Conservation (phyloP, 805 yeast genomes). For the Priceomyces melissophilus region DNA sequence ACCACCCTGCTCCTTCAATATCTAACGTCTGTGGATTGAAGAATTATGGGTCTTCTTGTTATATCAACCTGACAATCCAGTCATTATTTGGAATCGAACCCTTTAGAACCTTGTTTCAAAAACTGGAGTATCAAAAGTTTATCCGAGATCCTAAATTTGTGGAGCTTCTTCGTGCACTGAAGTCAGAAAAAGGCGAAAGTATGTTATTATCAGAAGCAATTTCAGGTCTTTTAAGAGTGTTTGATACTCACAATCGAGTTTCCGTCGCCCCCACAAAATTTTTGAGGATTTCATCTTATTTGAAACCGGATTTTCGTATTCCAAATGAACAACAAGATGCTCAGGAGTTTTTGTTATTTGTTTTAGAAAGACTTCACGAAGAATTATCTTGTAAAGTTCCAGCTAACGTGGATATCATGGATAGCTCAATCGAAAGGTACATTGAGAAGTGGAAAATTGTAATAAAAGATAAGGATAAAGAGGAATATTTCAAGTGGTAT, state of each 20-base stretch:
- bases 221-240: constrained; percentile 52
- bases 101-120: constrained; percentile 49
- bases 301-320: constrained; percentile 65
- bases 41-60: constrained; percentile 73
- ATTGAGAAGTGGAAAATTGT: constrained; percentile 30
- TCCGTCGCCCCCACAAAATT: constrained; percentile 66
- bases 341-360: constrained; percentile 66
- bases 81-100: constrained; percentile 54
- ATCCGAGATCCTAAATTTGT: constrained; percentile 32
- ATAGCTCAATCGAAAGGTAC: constrained; percentile 21
- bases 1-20: not conserved
- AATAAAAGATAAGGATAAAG: constrained; percentile 29
- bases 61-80: constrained; percentile 71
- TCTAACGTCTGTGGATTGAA: constrained; percentile 48
- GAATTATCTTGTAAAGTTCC: constrained; percentile 44
- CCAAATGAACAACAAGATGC: constrained; percentile 82
- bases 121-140: constrained; percentile 43
- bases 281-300: constrained; percentile 44
- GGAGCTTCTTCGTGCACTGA: constrained; percentile 18
- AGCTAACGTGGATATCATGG: constrained; percentile 17
- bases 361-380: constrained; percentile 65
- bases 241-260: constrained; percentile 55
- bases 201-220: constrained; percentile 47
- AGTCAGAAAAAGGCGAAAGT: constrained; percentile 13
- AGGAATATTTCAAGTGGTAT: constrained; percentile 64